Evolutionary conservation across 768 basidiomycete species (phyloP), one percentile per base, ranked within the genome.

Genomic region (Trametes punicea): DNA sequence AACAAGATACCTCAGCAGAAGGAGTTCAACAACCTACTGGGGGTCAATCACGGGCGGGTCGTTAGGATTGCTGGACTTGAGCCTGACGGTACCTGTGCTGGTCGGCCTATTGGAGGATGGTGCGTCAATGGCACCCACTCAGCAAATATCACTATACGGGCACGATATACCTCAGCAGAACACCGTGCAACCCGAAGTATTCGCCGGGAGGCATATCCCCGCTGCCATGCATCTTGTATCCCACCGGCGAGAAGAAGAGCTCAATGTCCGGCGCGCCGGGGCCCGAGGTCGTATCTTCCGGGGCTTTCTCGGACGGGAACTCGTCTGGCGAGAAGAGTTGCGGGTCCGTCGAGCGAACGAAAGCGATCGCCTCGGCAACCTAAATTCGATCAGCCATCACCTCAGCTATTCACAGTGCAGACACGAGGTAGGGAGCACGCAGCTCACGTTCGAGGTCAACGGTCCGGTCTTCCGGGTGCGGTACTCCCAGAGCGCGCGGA

Each of bases 381-480:
- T 75, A 46, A 13, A 4, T 13, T 2, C 31, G 2, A 29, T 23
- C 4, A 23, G 40, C 13, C 8, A 54, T 40, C 23, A 45, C 6
- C 21, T n/a, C n/a, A n/a, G n/a, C n/a, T n/a, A n/a, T n/a, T 29
- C 34, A 34, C 29, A 8, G 20, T 59, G 9, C 29, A 33, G 26
- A 57, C 39, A 13, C 21, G 16, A 3, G 23, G 38, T 18, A n/a
- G 29, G 10, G 44, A 13, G 26, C n/a, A 7, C 13, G 6, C 25
- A 30, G 53, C 75, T 54, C 46, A 87, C 86, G 53, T 85, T 87
- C 6, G 70, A 74, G 1, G 81, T 66, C 27, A 88, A 54, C 2
- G 80, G 76, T 0, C 86, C 86, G 3, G 69, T 76, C 1, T 74
- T 70, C 10, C 68, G 71, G 15, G 77, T 31, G n/a, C 66, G 54